phyloP scores from a whole-genome alignment of 192 early-diverging fungal species.

The Mortierella alpina region DNA sequence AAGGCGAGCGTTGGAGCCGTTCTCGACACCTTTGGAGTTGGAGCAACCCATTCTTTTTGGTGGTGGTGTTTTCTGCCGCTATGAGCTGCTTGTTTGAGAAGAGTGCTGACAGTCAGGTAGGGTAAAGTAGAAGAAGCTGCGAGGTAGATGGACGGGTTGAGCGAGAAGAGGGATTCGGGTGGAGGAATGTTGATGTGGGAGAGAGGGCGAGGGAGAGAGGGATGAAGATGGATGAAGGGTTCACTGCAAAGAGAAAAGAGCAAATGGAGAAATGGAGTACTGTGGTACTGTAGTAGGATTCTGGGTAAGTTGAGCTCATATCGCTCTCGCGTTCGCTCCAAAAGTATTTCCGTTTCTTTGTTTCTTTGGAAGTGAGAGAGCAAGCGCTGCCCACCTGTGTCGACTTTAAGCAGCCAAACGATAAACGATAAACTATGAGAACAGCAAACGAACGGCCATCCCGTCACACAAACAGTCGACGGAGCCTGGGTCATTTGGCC shows the following conservation, averaged over 20 bases:
- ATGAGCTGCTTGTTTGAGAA: background rate
- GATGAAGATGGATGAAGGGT: background rate
- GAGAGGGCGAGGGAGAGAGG: background rate
- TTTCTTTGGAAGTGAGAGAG: too few species aligned
- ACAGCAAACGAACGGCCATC: background rate
- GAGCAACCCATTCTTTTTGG: slow-evolving; percentile 12
- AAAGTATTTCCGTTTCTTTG: too few species aligned
- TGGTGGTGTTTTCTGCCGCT: background rate
- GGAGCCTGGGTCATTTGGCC: too few species aligned
- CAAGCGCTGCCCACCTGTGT: too few species aligned
- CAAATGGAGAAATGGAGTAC: too few species aligned
- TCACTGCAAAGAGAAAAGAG: background rate
- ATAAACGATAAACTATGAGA: too few species aligned
- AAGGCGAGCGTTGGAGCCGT: background rate
- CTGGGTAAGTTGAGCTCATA: too few species aligned
- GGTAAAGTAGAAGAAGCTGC: background rate
- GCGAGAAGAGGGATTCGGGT: background rate
- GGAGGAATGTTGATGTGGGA: background rate
- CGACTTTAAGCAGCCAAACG: too few species aligned
- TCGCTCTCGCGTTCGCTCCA: too few species aligned
- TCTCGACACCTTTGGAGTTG: slow-evolving; percentile 12
- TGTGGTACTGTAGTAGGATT: too few species aligned
- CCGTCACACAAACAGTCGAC: background rate
- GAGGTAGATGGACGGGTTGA: background rate
- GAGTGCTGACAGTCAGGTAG: background rate